Conservation (phyloP, 768 basidiomycete species). For the Mycena filopes region DNA sequence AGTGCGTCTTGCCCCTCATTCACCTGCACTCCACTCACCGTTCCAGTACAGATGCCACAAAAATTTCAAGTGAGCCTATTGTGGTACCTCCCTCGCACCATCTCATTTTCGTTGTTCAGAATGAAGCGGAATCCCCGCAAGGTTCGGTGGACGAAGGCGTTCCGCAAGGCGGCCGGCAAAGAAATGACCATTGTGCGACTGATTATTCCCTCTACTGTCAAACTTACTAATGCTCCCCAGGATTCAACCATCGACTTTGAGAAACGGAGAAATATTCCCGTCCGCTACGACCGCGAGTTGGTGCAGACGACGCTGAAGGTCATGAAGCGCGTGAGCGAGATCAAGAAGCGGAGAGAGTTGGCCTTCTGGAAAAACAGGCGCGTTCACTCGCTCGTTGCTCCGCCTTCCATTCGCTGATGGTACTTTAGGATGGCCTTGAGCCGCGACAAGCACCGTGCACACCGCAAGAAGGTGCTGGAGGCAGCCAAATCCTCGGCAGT, state of each 20-base stretch:
- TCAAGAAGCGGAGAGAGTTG: conserved; percentile 88
- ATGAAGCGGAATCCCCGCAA: conserved; percentile 99
- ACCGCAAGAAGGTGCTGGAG: conserved; percentile 74
- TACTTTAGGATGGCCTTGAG: conserved; percentile 81
- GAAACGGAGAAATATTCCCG: conserved; percentile 96
- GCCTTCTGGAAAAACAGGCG: conserved; percentile 97
- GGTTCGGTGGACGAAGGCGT: conserved; percentile 99
- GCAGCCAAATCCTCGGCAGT: conserved; percentile 63
- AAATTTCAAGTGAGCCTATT: conserved; percentile 89
- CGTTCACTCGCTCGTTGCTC: conserved; percentile 33
- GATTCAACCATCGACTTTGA: conserved; percentile 99
- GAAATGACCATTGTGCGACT: conserved; percentile 97
- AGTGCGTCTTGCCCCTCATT: conserved; percentile 61
- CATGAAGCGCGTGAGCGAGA: conserved; percentile 95
- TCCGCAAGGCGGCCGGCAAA: conserved; percentile 97
- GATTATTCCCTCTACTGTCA: background rate
- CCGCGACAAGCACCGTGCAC: conserved; percentile 79
- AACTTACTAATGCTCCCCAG: conserved; percentile 50
- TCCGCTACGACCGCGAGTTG: conserved; percentile 95
- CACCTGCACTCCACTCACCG: conserved; percentile 13
- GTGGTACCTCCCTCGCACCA: background rate
- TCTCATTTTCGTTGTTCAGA: conserved; percentile 51
- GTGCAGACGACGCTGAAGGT: conserved; percentile 94
- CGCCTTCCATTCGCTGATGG: conserved; percentile 11
- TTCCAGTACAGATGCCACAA: conserved; percentile 83